Evolutionary conservation across 805 yeast species (phyloP).

Genomic region (Nakazawaea wyomingensis): DNA sequence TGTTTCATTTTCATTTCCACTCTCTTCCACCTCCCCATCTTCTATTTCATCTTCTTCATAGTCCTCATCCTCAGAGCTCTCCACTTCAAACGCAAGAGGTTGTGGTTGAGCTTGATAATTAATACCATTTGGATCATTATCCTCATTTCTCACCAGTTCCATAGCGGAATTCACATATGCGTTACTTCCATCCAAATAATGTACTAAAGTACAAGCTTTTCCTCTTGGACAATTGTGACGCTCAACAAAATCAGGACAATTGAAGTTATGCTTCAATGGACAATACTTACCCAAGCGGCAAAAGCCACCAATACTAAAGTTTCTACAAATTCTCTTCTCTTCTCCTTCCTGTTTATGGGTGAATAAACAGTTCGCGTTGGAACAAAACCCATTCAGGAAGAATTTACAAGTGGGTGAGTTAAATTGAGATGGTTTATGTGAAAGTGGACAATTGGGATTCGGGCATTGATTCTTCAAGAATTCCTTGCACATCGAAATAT

Average conservation of each 20-base stretch:
- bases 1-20: slow-evolving; percentile 25
- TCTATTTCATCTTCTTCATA: no score
- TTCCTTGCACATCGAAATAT: slow-evolving; percentile 50
- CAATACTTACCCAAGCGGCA: slow-evolving; percentile 60
- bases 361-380: slow-evolving; percentile 44
- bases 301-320: slow-evolving; percentile 64
- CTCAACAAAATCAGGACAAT: slow-evolving; percentile 70
- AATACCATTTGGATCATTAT: slow-evolving; percentile 20
- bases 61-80: slow-evolving; percentile 11
- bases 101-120: slow-evolving; percentile 10
- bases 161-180: slow-evolving; percentile 9
- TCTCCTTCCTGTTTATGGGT: slow-evolving; percentile 41
- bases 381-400: slow-evolving; percentile 42
- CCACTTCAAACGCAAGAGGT: slow-evolving; percentile 11
- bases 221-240: slow-evolving; percentile 55
- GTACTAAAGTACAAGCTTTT: slow-evolving; percentile 46
- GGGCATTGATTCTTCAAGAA: slow-evolving; percentile 44
- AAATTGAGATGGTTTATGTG: slow-evolving; percentile 53
- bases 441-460: slow-evolving; percentile 41
- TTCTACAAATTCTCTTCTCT: slow-evolving; percentile 43
- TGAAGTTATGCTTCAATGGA: slow-evolving; percentile 48
- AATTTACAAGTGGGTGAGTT: slow-evolving; percentile 59
- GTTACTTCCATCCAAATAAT: slow-evolving; percentile 24
- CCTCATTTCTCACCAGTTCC: slow-evolving; percentile 21
- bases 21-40: no score